Evolutionary conservation across 768 basidiomycete species (phyloP), one percentile per base, ranked within the genome.

Genomic region (Suillus plorans): DNA sequence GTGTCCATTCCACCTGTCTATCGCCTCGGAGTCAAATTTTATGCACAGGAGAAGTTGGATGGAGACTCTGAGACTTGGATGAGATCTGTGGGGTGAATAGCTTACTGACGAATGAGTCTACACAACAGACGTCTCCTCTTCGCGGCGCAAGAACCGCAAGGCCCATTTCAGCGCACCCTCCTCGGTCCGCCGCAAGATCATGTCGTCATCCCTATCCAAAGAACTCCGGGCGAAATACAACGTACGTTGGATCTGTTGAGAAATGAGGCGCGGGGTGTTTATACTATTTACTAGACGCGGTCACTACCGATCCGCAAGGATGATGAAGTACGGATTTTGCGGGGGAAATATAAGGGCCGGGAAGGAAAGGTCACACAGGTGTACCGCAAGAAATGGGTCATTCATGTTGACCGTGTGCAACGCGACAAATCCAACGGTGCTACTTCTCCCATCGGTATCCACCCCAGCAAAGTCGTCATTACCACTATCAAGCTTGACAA

Each of bases 371-470:
- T 99, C 68, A 94, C 93, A 66, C 91, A 95, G 81, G 96, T 98
- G 69, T 97, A 96, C 86, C 92, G 96, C 79, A 97, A 97, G 89
- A 96, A 97, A 80, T 99, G 94, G 92, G 94, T 98, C 63, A 91
- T 99, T 79, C 91, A 98, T 81, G 92, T 99, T 76, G 97, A 99
- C 81, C 94, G 97, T 76, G 95, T 99, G 63, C 90, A 92, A 79
- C 89, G 95, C 70, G 97, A 99, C 84, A 98, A 98, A 81, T 94
- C 94, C 69, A 97, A 97, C 76, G 97, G 97, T 69, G 90, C 95
- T 66, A 88, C 95, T 63, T 88, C 91, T 65, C 92, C 92, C 73
- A 95, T 99, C 72, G 95, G 95, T 70, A 88, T 99, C 72, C 91
- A 97, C 85, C 95, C 97, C 64, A 94, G 91, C 83, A 99, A 97